Percentiles rank a stretch among this genome's conserved stretches.
These are phyloP conservation scores for Thielaviopsis ethacetica DNA, from an alignment of 2,329 filamentous ascomycete genomes.

Conservation along the genomic window DNA sequence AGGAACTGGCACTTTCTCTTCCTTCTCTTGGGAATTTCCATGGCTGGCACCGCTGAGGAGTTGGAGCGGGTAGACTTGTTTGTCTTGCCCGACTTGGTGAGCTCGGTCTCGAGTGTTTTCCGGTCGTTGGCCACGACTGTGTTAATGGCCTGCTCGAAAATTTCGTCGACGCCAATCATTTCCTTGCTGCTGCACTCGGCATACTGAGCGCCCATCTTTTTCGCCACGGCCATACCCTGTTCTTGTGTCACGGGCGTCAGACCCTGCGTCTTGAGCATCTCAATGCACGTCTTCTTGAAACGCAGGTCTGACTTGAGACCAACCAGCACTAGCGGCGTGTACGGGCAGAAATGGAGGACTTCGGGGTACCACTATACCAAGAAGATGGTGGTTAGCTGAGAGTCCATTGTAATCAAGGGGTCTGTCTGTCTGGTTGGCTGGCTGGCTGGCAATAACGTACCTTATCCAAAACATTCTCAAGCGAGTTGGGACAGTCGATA, in stretches of 20 bases:
- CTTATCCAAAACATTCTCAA: slow-evolving; percentile 99
- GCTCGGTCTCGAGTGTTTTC: slow-evolving; percentile 40
- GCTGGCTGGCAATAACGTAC: slow-evolving; percentile 30
- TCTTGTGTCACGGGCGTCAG: slow-evolving; percentile 86
- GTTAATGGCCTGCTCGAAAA: slow-evolving; percentile 83
- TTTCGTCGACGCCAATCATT: slow-evolving; percentile 88
- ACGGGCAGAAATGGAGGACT: slow-evolving; percentile 96
- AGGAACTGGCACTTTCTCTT: slow-evolving; percentile 54
- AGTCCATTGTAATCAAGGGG: background rate
- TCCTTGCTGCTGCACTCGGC: slow-evolving; percentile 99
- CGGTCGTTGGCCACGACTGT: slow-evolving; percentile 72
- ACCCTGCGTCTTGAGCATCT: slow-evolving; percentile 95
- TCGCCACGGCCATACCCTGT: slow-evolving; percentile 73
- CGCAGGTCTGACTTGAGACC: slow-evolving; percentile 95
- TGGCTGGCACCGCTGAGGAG: slow-evolving; percentile 14
- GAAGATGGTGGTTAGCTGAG: background rate
- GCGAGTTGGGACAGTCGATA: slow-evolving; percentile 93
- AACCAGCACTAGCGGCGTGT: slow-evolving; percentile 86
- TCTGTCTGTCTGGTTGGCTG: background rate
- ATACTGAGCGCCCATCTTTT: slow-evolving; percentile 88
- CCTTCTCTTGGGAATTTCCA: slow-evolving; percentile 46
- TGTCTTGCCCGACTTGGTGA: slow-evolving; percentile 20
- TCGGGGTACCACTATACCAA: slow-evolving; percentile 82
- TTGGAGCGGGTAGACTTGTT: slow-evolving; percentile 15
- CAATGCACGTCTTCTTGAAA: slow-evolving; percentile 89